Conservation (phyloP, 306 rosid genomes). For the Quercus aquifolioides region DNA sequence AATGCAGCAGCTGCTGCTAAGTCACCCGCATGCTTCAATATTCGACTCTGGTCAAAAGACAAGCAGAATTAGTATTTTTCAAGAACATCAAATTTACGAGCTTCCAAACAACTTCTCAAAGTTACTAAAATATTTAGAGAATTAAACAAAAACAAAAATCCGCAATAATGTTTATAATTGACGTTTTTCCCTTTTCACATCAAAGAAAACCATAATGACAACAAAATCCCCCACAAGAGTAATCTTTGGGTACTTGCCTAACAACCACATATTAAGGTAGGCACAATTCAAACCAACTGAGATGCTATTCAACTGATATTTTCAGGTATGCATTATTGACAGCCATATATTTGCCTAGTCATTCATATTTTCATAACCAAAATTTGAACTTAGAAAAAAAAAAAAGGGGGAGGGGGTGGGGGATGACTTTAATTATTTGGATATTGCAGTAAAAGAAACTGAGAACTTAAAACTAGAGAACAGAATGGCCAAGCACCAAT, state of each 20-base stretch:
- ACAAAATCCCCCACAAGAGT: background rate
- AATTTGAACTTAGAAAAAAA: background rate
- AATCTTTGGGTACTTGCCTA: background rate
- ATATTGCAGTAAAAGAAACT: background rate
- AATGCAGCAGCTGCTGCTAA: constrained; percentile 86
- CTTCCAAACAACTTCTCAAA: background rate
- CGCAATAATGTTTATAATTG: background rate
- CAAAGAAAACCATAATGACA: background rate
- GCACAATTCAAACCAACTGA: background rate
- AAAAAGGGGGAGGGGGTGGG: no score
- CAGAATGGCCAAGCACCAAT: background rate
- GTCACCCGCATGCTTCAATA: constrained; percentile 98
- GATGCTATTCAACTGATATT: background rate
- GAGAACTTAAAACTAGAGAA: background rate
- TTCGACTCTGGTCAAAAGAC: constrained; percentile 74
- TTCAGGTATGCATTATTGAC: background rate
- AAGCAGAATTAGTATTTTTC: constrained; percentile 2
- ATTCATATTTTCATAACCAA: background rate
- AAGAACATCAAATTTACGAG: background rate
- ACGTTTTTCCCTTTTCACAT: background rate
- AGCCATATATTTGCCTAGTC: background rate
- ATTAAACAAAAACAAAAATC: background rate
- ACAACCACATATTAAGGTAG: no score
- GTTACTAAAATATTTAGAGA: background rate
- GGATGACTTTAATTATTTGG: background rate